Evolutionary conservation across 2,329 filamentous ascomycete species (phyloP).

Genomic region (Fusarium denticulatum): DNA sequence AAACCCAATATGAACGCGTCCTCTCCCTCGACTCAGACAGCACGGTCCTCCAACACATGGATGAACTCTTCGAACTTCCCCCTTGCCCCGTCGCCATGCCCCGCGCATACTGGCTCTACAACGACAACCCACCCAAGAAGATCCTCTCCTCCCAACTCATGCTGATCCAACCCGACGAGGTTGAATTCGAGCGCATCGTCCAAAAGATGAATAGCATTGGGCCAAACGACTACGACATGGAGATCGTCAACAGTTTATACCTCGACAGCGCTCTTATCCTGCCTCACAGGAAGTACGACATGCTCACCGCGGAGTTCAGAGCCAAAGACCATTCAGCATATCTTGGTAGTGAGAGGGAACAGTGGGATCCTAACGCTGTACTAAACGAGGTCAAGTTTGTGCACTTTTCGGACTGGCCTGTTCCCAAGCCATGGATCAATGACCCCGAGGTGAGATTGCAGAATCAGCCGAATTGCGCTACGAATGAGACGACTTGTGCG

Average conservation of each 20-base stretch:
- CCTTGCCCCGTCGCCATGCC: constrained; percentile 72
- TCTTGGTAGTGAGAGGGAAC: constrained; percentile 54
- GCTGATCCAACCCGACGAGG: constrained; percentile 65
- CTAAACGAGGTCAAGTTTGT: constrained; percentile 71
- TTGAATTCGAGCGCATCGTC: constrained; percentile 58
- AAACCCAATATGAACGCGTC: constrained; percentile 65
- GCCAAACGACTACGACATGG: constrained; percentile 69
- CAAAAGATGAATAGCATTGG: constrained; percentile 43
- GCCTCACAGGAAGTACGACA: constrained; percentile 70
- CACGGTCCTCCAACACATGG: constrained; percentile 70
- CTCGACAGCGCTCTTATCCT: constrained; percentile 67
- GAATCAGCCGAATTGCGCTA: background rate
- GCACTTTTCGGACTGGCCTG: constrained; percentile 78
- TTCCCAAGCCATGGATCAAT: constrained; percentile 67
- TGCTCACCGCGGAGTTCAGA: constrained; percentile 73
- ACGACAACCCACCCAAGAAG: constrained; percentile 49
- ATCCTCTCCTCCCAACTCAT: constrained; percentile 69
- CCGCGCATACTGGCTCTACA: constrained; percentile 75
- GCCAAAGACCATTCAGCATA: constrained; percentile 58
- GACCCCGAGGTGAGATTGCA: background rate
- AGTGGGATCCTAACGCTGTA: constrained; percentile 66
- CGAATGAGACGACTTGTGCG: background rate
- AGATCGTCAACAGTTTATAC: constrained; percentile 72
- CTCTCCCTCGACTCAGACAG: constrained; percentile 71
- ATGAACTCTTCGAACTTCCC: constrained; percentile 77